Base-by-base conservation (phyloP, 225 moss, liverwort and hornwort species). In the Pseudisothecium myosuroides region DNA sequence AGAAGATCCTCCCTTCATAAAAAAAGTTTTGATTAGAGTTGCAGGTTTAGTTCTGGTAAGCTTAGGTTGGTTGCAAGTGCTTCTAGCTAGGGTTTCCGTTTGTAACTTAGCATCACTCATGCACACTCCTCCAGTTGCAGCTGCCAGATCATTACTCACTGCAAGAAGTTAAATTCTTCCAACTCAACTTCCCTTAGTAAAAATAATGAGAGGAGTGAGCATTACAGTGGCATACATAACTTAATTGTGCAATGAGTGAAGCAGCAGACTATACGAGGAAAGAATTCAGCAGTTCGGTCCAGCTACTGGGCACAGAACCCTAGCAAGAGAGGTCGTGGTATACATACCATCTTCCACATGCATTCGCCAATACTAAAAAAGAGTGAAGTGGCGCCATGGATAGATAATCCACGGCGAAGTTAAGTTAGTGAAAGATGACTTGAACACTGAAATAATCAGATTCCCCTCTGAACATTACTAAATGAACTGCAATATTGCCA, bases 341-440 rank as follows among this genome's bases (percentile, higher is more conserved):
- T 66, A 82, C 95, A 88, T 89, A 98, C 98, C 98, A 97, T 97
- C 59, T 97, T 98, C 98, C 96, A 98, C 98, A n/a, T n/a, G n/a
- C n/a, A 96, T 97, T 83, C 96, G 97, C 97, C 96, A 97, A 85
- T 98, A 97, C 97, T 97, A 94, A 76, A 66, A 36, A 76, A 79
- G 74, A 29, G 82, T 62, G 64, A 54, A 85, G 43, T 85, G 54
- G 56, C 83, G 72, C 52, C 81, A 88, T n/a, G n/a, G n/a, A n/a
- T 56, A 76, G 58, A 86, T 26, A 85, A 88, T 86, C 66, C 86
- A 91, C 61, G 27, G 90, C 49, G 87, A 89, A 85, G 54, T 64
- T 55, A 81, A 83, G 89, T 95, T 68, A 94, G 88, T 88, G 50
- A 87, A 87, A 85, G 62, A 82, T 76, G 61, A 69, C 84, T 91